A percentile compares a stretch with the other conserved stretches of the same genome.
phyloP scores from a whole-genome alignment of 1,284 basidiomycete species.

The Papiliotrema flavescens region DNA sequence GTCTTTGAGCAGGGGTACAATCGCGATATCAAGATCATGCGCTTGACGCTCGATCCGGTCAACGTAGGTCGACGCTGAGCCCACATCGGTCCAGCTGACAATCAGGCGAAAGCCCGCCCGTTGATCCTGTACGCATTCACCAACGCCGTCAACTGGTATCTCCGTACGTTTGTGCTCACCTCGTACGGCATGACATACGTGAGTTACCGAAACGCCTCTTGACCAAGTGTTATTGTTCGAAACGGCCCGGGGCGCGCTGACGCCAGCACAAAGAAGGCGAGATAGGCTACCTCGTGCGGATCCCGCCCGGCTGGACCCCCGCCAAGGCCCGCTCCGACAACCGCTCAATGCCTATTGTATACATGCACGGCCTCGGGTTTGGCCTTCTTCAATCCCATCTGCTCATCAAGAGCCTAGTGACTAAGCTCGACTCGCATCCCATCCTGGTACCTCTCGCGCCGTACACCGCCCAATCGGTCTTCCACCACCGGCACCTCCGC shows the following conservation, averaged over 20 bases:
- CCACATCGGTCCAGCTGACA: background rate
- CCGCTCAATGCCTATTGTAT: constrained; percentile 66
- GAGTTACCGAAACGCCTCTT: background rate
- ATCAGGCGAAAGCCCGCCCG: constrained; percentile 56
- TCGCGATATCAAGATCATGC: constrained; percentile 58
- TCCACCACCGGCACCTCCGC: constrained; percentile 65
- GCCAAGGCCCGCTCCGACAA: constrained; percentile 30
- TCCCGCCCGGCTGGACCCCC: constrained; percentile 64
- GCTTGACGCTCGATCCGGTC: constrained; percentile 75
- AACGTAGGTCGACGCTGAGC: constrained; percentile 54
- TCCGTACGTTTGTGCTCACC: constrained; percentile 31
- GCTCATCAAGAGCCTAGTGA: constrained; percentile 45
- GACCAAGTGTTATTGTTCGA: too few relatives aligned
- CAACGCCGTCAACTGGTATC: constrained; percentile 53
- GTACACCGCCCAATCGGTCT: constrained; percentile 77
- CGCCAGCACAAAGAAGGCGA: constrained; percentile 34
- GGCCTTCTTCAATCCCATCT: constrained; percentile 57
- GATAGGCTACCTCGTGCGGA: constrained; percentile 66
- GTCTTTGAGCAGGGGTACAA: constrained; percentile 63
- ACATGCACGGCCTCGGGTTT: constrained; percentile 81
- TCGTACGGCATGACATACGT: constrained; percentile 30
- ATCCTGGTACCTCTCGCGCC: constrained; percentile 76
- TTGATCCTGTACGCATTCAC: constrained; percentile 66
- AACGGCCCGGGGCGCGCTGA: constrained; percentile 18
- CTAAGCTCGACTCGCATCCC: constrained; percentile 62